Base-by-base conservation (phyloP, 805 yeast species). In the Ogataea neopini region DNA sequence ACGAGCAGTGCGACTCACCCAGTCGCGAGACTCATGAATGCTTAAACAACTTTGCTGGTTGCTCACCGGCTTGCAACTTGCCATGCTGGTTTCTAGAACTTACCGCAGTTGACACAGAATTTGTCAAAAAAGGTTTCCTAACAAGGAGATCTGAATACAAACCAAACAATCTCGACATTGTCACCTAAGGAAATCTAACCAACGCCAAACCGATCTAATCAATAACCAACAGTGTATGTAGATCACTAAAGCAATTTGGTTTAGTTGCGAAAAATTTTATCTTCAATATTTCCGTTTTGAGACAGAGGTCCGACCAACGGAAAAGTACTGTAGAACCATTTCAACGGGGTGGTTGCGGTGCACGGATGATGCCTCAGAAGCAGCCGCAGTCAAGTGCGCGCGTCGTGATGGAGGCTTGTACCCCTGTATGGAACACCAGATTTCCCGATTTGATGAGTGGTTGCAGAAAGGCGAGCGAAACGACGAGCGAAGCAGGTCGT, bases 51-150 rank as follows among this genome's bases (percentile, higher is more conserved):
- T n/a, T n/a, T n/a, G n/a, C n/a, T n/a, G n/a, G n/a, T n/a, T n/a
- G 28, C 28, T 7, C 28, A 25, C 7, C 34, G 13, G 13, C 15
- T 5, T 15, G 34, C 11, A 6, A 30, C 13, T 30, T 10, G 10
- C 34, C 34, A n/a, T 30, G 13, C 34, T n/a, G 11, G 13, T 6
- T 6, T 13, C 9, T n/a, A n/a, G 10, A 13, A 54, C 67, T 43
- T 53, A 63, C 64, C n/a, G 77, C 82, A 1, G 82, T 77, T 35
- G 79, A 69, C 13, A 74, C 26, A 48, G 73, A 65, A 52, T 80
- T 79, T 43, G 80, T 74, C 28, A 70, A 34, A 22, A 74, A 45
- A 3, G 83, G 83, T 33, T 68, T 61, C 17, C 35, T 53, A 13
- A 42, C 33, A 1, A 53, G 28, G 26, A 56, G 44, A 13, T 43